Percentiles rank a stretch among this genome's conserved stretches.
Evolutionary conservation across 768 basidiomycete species (phyloP).

Genomic region (Vishniacozyma victoriae): DNA sequence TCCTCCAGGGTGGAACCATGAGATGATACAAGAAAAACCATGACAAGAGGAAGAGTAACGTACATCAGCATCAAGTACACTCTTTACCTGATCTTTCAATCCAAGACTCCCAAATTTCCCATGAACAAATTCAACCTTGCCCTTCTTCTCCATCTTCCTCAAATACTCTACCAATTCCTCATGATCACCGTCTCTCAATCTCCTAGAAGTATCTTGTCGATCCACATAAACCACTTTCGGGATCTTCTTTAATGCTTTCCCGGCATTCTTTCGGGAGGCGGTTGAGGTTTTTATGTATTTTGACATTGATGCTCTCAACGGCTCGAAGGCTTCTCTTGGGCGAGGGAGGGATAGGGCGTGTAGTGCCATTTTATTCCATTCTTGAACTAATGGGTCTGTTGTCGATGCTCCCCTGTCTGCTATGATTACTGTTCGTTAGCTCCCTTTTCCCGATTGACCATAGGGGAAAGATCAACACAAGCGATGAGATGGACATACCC

Average conservation of each 20-base stretch:
- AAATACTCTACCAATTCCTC: not conserved
- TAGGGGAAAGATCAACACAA: not conserved
- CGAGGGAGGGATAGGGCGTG: not conserved
- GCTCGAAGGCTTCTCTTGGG: not conserved
- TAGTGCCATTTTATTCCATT: slow-evolving; percentile 5
- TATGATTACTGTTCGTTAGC: not conserved
- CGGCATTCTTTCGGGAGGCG: not conserved
- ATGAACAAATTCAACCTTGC: not conserved
- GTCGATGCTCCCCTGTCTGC: slow-evolving; percentile 1
- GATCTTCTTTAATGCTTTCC: not conserved
- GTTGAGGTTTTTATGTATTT: not conserved
- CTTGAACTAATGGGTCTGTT: not conserved
- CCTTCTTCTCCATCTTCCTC: not conserved
- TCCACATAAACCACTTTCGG: slow-evolving; percentile 3
- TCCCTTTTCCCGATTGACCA: not conserved
- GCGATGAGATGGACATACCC: not conserved
- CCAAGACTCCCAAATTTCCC: not conserved
- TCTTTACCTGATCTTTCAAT: not conserved
- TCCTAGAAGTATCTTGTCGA: slow-evolving; percentile 1
- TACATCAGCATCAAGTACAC: slow-evolving; percentile 5
- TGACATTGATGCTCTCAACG: not conserved
- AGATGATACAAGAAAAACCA: too few species aligned
- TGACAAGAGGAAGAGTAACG: too few species aligned
- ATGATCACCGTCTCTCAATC: not conserved
- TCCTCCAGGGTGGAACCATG: too few species aligned